A percentile compares a stretch with the other conserved stretches of the same genome.
Conservation (phyloP, 768 basidiomycete genomes). For the Lactarius deliciosus region DNA sequence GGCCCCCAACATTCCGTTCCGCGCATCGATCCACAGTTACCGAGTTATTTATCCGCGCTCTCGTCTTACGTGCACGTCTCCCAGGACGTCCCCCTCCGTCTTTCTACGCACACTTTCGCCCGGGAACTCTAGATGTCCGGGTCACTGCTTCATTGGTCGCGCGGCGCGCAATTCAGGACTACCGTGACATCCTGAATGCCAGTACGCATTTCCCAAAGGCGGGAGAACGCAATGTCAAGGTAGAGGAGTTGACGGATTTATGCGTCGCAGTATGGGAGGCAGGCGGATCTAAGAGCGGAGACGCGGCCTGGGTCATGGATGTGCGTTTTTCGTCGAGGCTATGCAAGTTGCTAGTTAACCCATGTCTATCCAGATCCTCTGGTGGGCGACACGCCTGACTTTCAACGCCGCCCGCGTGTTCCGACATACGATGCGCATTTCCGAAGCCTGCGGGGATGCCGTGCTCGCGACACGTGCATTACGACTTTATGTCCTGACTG, state of each 20-base stretch:
- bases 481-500: slow-evolving; percentile 78
- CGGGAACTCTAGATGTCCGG: slow-evolving; percentile 29
- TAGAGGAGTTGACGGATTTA: slow-evolving; percentile 81
- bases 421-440: slow-evolving; percentile 78
- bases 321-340: slow-evolving; percentile 44
- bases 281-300: slow-evolving; percentile 58
- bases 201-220: slow-evolving; percentile 80
- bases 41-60: slow-evolving; percentile 70
- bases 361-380: slow-evolving; percentile 58
- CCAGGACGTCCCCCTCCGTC: slow-evolving; percentile 13
- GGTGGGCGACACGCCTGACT: slow-evolving; percentile 92
- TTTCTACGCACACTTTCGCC: slow-evolving; percentile 9
- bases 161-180: slow-evolving; percentile 66
- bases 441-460: slow-evolving; percentile 59
- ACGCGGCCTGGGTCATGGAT: slow-evolving; percentile 79
- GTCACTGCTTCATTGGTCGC: slow-evolving; percentile 57
- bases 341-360: neutral
- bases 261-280: slow-evolving; percentile 83
- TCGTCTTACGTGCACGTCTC: slow-evolving; percentile 48
- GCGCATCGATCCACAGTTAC: slow-evolving; percentile 69
- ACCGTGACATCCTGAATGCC: slow-evolving; percentile 62
- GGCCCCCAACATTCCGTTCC: slow-evolving; percentile 80
- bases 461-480: slow-evolving; percentile 72
- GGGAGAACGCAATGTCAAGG: slow-evolving; percentile 71
- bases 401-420: slow-evolving; percentile 88